Evolutionary conservation across 1,284 basidiomycete genomes (phyloP).

Genomic region (Cutaneotrichosporon dermatis): DNA sequence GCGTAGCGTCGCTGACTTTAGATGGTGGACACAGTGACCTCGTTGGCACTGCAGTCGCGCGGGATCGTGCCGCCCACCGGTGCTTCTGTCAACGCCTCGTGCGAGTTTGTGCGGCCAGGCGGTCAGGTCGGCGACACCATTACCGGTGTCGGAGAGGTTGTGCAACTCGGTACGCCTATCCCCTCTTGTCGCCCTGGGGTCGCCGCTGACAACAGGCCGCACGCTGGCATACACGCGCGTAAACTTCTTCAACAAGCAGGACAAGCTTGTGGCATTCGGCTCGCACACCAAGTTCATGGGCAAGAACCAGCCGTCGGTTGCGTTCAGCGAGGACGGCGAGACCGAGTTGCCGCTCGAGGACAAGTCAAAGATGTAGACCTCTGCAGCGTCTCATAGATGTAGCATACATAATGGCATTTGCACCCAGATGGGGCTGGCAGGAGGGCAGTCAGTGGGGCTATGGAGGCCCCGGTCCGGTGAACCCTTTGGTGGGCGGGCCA

Average conservation of each 20-base stretch:
- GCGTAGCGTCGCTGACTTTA: conserved; percentile 3
- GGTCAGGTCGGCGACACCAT: conserved; percentile 38
- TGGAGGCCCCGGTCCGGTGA: too few relatives aligned
- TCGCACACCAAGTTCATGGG: conserved; percentile 48
- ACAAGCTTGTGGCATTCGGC: conserved; percentile 46
- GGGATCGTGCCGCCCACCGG: conserved; percentile 47
- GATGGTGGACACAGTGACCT: conserved; percentile 48
- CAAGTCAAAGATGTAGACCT: not conserved
- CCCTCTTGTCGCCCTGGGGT: too few relatives aligned
- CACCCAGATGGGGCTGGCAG: too few relatives aligned
- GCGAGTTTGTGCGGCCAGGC: conserved; percentile 47
- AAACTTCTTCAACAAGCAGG: conserved; percentile 36
- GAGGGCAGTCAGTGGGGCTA: too few relatives aligned
- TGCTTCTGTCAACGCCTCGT: conserved; percentile 44
- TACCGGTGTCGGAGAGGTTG: conserved; percentile 38
- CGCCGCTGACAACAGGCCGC: conserved; percentile 22
- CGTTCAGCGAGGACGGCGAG: conserved; percentile 38
- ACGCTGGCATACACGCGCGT: conserved; percentile 42
- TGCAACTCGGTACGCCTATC: conserved; percentile 38
- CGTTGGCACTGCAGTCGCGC: conserved; percentile 42
- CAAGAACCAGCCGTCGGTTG: conserved; percentile 21
- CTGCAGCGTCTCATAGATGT: not conserved
- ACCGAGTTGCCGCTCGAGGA: conserved; percentile 25
- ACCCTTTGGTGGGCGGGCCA: too few relatives aligned
- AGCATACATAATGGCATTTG: not conserved